Percentiles rank a stretch among this genome's conserved stretches.
phyloP scores from a whole-genome alignment of 1,284 basidiomycete species.

The Ceratobasidium sp. region DNA sequence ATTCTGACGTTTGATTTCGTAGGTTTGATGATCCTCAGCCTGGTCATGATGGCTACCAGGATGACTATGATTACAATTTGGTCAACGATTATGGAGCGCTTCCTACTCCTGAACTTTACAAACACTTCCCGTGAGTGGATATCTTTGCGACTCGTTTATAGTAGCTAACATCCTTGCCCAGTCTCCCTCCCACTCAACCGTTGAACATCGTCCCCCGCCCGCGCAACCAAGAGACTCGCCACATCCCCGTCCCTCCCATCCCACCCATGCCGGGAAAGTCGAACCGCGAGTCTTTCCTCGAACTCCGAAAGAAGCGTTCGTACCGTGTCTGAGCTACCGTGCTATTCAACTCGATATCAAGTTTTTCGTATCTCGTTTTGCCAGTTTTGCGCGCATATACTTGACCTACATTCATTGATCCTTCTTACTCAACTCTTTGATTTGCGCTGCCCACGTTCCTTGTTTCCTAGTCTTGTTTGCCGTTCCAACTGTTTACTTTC shows the following conservation, averaged over 20 bases:
- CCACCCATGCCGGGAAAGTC: constrained; percentile 4
- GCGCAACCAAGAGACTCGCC: not conserved
- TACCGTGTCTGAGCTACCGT: constrained; percentile 9
- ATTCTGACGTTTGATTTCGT: not conserved
- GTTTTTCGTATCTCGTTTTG: not conserved
- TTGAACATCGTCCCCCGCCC: not conserved
- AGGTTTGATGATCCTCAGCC: not conserved
- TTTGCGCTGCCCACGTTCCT: not conserved
- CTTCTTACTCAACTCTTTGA: not conserved
- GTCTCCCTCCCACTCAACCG: constrained; percentile 4
- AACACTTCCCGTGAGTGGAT: constrained; percentile 24
- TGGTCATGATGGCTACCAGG: not conserved
- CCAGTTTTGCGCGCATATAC: constrained; percentile 13
- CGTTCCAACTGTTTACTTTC: not conserved
- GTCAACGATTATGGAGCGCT: not conserved
- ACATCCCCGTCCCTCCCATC: constrained; percentile 15
- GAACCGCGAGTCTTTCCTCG: constrained; percentile 37
- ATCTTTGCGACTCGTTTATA: not conserved
- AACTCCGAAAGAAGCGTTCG: constrained; percentile 26
- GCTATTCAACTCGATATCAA: not conserved
- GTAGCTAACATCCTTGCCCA: not conserved
- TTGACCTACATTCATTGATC: not conserved
- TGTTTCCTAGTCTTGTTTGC: not conserved
- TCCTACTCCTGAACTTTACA: constrained; percentile 5
- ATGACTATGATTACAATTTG: constrained; percentile 12